Evolutionary conservation across 129 eudicot species (phyloP).

Genomic region (Sambucus nigra): DNA sequence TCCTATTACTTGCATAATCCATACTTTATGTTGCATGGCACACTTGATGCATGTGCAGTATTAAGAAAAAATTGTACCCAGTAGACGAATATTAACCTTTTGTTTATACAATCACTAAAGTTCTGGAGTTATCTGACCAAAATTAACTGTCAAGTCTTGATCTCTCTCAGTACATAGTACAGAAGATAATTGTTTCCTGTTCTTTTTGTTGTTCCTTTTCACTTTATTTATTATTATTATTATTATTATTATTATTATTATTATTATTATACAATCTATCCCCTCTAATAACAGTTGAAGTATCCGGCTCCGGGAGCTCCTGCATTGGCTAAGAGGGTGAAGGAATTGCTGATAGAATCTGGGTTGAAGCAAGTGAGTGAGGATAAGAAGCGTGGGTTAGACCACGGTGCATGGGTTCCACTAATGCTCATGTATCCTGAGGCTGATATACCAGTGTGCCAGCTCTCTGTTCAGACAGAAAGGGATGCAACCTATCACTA

Average conservation of each 20-base stretch:
- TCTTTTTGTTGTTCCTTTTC: background rate
- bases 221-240: background rate
- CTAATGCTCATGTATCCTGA: slow-evolving; percentile 95
- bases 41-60: too few relatives aligned
- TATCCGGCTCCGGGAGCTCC: slow-evolving; percentile 92
- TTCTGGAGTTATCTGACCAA: too few relatives aligned
- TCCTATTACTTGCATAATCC: too few relatives aligned
- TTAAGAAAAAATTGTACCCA: too few relatives aligned
- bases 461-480: slow-evolving; percentile 64
- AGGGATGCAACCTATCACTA: slow-evolving; percentile 59
- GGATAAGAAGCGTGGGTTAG: slow-evolving; percentile 75
- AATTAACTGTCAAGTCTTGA: background rate
- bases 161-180: background rate
- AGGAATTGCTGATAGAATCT: slow-evolving; percentile 49
- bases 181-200: background rate
- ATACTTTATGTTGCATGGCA: too few relatives aligned
- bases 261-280: too few relatives aligned
- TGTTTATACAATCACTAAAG: too few relatives aligned
- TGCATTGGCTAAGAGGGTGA: slow-evolving; percentile 57
- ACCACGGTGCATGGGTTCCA: slow-evolving; percentile 97
- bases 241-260: background rate
- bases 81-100: too few relatives aligned
- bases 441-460: slow-evolving; percentile 82
- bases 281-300: slow-evolving; percentile 42
- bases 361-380: slow-evolving; percentile 49